Evolutionary conservation across 139 green algal genomes (phyloP), one percentile per base, ranked within the genome.

Genomic region (Tetradesmus lagerheimii): DNA sequence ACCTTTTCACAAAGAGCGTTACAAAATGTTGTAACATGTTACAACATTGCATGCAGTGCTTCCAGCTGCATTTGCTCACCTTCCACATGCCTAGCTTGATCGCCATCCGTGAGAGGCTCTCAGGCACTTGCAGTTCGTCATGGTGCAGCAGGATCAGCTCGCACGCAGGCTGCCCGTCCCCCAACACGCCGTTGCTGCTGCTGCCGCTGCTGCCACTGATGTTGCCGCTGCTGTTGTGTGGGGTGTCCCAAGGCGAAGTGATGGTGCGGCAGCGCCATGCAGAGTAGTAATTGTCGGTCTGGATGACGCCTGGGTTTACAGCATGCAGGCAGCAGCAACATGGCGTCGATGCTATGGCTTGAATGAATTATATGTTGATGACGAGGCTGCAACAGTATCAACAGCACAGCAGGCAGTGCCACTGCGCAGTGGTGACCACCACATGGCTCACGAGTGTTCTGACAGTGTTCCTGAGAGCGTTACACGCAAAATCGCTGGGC

Each of bases 81-180:
- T 71, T 67, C 85, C 85, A 89, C 86, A 90, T 90, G 34, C 86
- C 86, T 23, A 83, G 45, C 67, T 83, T 84, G 86, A 90, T 90
- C 18, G 86, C 86, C 45, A 85, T 47, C 1, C 86, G 29, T n/a
- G 74, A 37, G 1, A 90, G 50, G 45, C 53, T 74, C 74, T 90
- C 86, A 34, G 86, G 86, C 74, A 90, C 86, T 47, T 90, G 85
- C 12, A 90, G 75, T 31, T 90, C 75, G 64, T 90, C 86, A 75
- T 90, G 86, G 75, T 90, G 86, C 84, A 89, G 43, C 85, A 89
- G 67, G 3, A 89, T 50, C 6, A 81, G 43, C 71, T 83, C 67
- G 29, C 85, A 89, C 9, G 85, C 85, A 34, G 85, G 85, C 71
- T 87, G 71, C 18, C 31, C n/a, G 27, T n/a, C 31, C 20, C 71